These are phyloP conservation scores for Hemerocallis citrina DNA, from an alignment of 106 monocot genomes.

Conservation along the genomic window DNA sequence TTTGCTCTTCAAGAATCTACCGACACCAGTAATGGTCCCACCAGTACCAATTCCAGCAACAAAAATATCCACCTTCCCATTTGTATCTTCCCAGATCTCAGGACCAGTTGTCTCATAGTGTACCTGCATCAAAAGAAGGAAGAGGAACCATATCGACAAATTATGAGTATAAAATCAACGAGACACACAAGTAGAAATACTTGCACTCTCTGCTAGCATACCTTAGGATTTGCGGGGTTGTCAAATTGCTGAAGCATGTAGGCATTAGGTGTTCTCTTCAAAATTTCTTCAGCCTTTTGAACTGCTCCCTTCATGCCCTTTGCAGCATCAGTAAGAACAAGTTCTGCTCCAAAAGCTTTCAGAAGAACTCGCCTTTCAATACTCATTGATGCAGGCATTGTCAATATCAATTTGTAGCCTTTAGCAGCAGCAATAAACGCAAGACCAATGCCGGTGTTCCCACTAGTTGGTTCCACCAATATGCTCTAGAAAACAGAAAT, in stretches of 20 bases:
- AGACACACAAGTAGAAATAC: too few species aligned
- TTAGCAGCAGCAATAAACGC: constrained; percentile 96
- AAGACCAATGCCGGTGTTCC: constrained; percentile 95
- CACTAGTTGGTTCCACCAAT: constrained; percentile 93
- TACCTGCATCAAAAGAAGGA: constrained; percentile 33
- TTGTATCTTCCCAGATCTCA: constrained; percentile 97
- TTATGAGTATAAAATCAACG: too few species aligned
- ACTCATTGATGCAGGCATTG: constrained; percentile 99
- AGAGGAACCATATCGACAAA: too few species aligned
- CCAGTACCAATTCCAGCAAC: constrained; percentile 96
- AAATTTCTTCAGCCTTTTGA: constrained; percentile 85
- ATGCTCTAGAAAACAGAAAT: constrained; percentile 38
- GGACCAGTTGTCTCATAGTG: constrained; percentile 96
- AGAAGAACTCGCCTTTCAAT: constrained; percentile 88
- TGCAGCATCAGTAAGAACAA: constrained; percentile 86
- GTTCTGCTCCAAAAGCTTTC: constrained; percentile 95
- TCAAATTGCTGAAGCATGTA: constrained; percentile 99
- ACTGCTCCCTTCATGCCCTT: constrained; percentile 98
- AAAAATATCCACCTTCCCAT: constrained; percentile 88
- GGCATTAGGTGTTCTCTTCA: constrained; percentile 70
- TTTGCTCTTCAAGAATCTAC: constrained; percentile 74
- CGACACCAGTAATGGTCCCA: constrained; percentile 92
- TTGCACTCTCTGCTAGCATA: too few species aligned
- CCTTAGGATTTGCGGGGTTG: constrained; percentile 94
- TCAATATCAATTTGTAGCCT: constrained; percentile 91